Base-by-base conservation (phyloP, 306 rosid genomes). In the Casuarina glauca region DNA sequence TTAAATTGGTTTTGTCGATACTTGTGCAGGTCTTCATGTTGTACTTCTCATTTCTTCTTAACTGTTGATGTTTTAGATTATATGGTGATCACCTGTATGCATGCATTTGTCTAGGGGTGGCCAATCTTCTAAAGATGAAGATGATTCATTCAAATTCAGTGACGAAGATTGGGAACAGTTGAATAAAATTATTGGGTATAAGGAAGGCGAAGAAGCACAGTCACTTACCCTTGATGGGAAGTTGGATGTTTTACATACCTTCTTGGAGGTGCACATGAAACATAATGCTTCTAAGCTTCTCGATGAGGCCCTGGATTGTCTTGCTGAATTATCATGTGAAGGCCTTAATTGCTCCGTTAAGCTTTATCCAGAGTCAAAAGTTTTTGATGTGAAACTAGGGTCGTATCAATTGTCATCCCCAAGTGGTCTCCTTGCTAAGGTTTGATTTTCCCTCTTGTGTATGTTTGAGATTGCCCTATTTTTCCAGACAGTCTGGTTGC, bases 311-410 rank as follows among this genome's bases (percentile, higher is more conserved):
- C 81, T 79, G 70, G 86, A 84, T 78, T 80, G 85, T 78, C 86
- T 95, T 76, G 97, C 97, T 82, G 99, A 89, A 76, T 83, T 95
- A 81, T 93, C 99, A 35, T 93, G 99, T 84, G 97, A 95, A 85
- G 89, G 85, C 78, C 90, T 95, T 67, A 80, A 81, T 77, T 95
- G 97, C 88, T 86, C 90, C 36, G 67, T 93, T 82, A 93, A 91
- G 84, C 91, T 95, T 75, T 95, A 91, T 85, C 90, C 97, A 36
- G 97, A 95, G 88, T 82, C 99, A 36, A 93, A 95, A 83, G 84
- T 91, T 70, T 93, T 95, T 82, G 88, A 93, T 78, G 53, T 95
- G 86, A 92, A 83, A 81, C 85, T 95, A 84, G 97, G 93, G 41
- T 93, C 99, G 35, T 95, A 95, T 81, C 84, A 85, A 83, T 82